These are phyloP conservation scores for Kodamaea ohmeri DNA, from an alignment of 1,139 yeast genomes.

Conservation along the genomic window DNA sequence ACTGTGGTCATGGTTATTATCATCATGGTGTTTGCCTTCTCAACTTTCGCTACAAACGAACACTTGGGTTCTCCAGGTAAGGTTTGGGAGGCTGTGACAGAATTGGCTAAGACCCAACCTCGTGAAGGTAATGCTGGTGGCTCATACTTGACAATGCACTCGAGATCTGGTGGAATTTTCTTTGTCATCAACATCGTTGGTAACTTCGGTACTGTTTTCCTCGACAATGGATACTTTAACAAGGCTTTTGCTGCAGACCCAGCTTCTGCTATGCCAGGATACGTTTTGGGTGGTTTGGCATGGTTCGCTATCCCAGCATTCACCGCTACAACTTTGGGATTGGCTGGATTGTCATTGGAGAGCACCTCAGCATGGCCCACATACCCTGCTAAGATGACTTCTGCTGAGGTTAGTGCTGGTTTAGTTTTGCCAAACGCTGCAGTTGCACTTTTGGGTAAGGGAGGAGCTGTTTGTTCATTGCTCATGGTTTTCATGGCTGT, in stretches of 20 bases:
- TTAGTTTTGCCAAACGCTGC: conserved; percentile 86
- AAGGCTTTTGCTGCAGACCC: conserved; percentile 88
- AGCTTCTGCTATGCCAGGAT: conserved; percentile 84
- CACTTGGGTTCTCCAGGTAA: conserved; percentile 77
- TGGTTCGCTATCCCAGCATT: conserved; percentile 91
- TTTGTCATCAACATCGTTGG: conserved; percentile 82
- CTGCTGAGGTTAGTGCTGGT: conserved; percentile 75
- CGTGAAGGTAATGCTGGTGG: conserved; percentile 73
- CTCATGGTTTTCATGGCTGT: conserved; percentile 80
- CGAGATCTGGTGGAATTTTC: conserved; percentile 76
- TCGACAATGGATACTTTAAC: conserved; percentile 89
- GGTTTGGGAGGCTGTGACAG: conserved; percentile 68
- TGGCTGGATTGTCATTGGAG: conserved; percentile 74
- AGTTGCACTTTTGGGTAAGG: conserved; percentile 75
- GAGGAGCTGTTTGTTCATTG: conserved; percentile 81
- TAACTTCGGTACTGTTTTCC: conserved; percentile 83
- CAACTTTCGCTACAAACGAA: conserved; percentile 57
- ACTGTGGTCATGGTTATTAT: conserved; percentile 61
- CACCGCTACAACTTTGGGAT: conserved; percentile 79
- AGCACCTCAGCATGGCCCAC: conserved; percentile 69
- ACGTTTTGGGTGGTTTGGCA: conserved; percentile 82
- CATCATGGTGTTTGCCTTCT: conserved; percentile 60
- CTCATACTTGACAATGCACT: conserved; percentile 76
- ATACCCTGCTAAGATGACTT: conserved; percentile 61
- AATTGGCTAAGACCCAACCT: conserved; percentile 57